These are phyloP conservation scores for Fagus sylvatica DNA, from an alignment of 306 rosid genomes.

Conservation along the genomic window DNA sequence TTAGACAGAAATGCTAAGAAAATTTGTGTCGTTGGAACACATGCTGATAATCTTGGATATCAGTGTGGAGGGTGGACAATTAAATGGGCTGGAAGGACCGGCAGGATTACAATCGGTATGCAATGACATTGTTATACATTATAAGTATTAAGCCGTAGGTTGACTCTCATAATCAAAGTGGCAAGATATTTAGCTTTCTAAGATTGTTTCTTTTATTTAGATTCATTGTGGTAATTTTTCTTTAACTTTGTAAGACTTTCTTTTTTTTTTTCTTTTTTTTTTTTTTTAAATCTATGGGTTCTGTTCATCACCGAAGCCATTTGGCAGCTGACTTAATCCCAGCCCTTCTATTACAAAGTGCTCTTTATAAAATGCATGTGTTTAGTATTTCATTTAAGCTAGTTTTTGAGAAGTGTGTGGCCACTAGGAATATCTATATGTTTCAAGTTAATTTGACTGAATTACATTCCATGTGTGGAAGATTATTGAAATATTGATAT, in stretches of 20 bases:
- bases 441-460: too few species aligned
- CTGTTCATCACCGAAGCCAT: too few species aligned
- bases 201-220: neutral
- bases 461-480: too few species aligned
- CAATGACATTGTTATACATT: neutral
- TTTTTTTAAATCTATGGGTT: too few species aligned
- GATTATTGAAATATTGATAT: too few species aligned
- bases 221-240: neutral
- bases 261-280: too few species aligned
- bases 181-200: neutral
- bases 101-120: conserved; percentile 73
- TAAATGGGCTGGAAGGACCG: conserved; percentile 66
- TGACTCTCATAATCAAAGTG: neutral
- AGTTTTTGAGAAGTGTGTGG: too few species aligned
- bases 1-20: conserved; percentile 60
- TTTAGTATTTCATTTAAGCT: too few species aligned
- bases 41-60: conserved; percentile 79
- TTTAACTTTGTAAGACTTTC: too few species aligned
- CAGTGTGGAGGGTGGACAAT: conserved; percentile 94
- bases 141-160: neutral
- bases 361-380: too few species aligned
- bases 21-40: conserved; percentile 79
- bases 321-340: too few species aligned
- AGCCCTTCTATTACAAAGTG: too few species aligned
- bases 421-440: neutral